Evolutionary conservation across 371 early-diverging fungal species (phyloP).

Genomic region (Cokeromyces recurvatus): DNA sequence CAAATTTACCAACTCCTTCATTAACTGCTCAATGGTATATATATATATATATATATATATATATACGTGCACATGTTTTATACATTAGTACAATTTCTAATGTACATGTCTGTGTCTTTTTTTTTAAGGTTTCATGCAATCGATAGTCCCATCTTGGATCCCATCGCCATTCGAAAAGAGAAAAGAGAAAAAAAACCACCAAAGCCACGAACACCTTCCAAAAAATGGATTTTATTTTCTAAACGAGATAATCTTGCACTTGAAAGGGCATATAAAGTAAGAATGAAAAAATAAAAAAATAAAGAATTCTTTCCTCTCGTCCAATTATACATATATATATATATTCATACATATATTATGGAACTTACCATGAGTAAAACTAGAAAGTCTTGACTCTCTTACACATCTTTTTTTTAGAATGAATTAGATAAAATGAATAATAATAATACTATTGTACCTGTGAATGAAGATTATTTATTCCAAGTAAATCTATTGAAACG

Average conservation of each 20-base stretch:
- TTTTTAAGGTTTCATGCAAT: conserved; percentile 27
- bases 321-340: not conserved
- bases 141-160: conserved; percentile 22
- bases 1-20: too few relatives aligned
- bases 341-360: too few relatives aligned
- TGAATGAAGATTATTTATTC: conserved; percentile 74
- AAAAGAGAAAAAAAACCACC: conserved; percentile 6
- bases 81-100: too few relatives aligned
- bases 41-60: too few relatives aligned
- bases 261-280: conserved; percentile 51
- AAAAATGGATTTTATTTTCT: conserved; percentile 59
- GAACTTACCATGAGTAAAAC: too few relatives aligned
- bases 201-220: not conserved
- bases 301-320: too few relatives aligned
- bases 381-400: too few relatives aligned
- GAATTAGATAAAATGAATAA: too few relatives aligned
- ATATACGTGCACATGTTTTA: too few relatives aligned
- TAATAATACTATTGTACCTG: conserved; percentile 30
- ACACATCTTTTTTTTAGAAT: too few relatives aligned
- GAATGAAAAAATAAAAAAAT: not conserved
- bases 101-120: too few relatives aligned
- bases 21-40: too few relatives aligned
- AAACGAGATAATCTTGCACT: conserved; percentile 54
- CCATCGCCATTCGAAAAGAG: conserved; percentile 19
- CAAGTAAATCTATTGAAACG: conserved; percentile 71